Evolutionary conservation across 352 stramenopile genomes (phyloP), one percentile per base, ranked within the genome.

Genomic region (Pythium apleroticum): DNA sequence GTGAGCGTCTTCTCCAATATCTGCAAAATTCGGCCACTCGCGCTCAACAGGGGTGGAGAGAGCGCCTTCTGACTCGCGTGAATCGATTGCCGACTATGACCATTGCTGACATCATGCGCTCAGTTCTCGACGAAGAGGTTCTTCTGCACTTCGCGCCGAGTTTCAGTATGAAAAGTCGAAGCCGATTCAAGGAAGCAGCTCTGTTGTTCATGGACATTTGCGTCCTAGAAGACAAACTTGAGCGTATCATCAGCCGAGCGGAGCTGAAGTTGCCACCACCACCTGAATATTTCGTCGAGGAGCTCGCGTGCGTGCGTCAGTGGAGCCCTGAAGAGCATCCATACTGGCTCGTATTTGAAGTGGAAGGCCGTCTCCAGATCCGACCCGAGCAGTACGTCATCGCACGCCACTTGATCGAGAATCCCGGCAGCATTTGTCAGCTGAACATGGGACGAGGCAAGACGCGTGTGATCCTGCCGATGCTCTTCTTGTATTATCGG

Each of bases 361-460:
- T 89, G 3, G 87, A 96, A 75, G 80, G 84, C 14, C 35, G 69
- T 25, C 54, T 96, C 15, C 83, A 92, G 62, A 96, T 96, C 35
- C 76, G 85, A 1, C 79, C 74, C n/a, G 81, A 91, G 31, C 86
- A 96, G 62, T 91, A 80, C 57, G 67, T 86, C 12, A 76, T 95
- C 22, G 77, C 83, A 9, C 58, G 74, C 12, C 81, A 95, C 54
- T 64, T 97, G 24, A 86, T 95, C 46, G 45, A 86, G 9, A 71
- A 78, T 15, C 75, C 76, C 11, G 75, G 81, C 28, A 72, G 78
- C 4, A 76, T 95, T 7, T 88, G 85, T 12, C 85, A 96, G 57
- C 71, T 96, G 3, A 95, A 95, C 60, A 95, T 95, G 86, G 89
- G 87, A 1, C 70, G 83, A n/a, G 88, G 88, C 20, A 95, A 95